Conservation (phyloP, 441 rosid species). For the Breynia disticha region DNA sequence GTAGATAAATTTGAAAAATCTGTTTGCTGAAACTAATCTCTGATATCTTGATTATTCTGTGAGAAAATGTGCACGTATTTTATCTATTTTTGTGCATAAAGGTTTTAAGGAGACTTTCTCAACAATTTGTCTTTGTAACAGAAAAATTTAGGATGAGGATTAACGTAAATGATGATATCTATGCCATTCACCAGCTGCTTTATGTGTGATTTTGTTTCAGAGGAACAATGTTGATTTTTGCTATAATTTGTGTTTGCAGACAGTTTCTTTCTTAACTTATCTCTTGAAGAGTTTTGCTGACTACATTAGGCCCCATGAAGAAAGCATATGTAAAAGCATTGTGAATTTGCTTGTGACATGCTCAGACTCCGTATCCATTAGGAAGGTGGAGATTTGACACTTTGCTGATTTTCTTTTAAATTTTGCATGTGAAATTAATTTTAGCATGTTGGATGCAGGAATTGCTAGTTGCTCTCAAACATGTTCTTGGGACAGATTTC, state of each 20-base stretch:
- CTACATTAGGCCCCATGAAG: conserved; percentile 91
- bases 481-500: conserved; percentile 97
- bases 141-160: neutral
- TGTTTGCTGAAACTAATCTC: too few relatives aligned
- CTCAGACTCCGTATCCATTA: conserved; percentile 87
- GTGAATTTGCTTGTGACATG: conserved; percentile 96
- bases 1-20: too few relatives aligned
- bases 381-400: conserved; percentile 54
- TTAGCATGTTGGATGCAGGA: conserved; percentile 53
- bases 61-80: too few relatives aligned
- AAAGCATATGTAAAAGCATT: conserved; percentile 93
- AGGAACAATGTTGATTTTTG: neutral
- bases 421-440: conserved; percentile 14
- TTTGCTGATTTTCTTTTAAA: conserved; percentile 6
- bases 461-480: conserved; percentile 85
- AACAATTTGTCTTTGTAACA: neutral
- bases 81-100: neutral
- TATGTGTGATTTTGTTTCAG: neutral
- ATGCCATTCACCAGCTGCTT: neutral
- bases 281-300: conserved; percentile 93
- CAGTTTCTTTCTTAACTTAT: conserved; percentile 95
- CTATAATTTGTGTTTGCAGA: conserved; percentile 45
- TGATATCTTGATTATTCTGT: too few relatives aligned
- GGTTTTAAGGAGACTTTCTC: neutral
- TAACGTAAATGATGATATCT: neutral